Evolutionary conservation across 148 eudicot species (phyloP).

Genomic region (Fallopia convolvulus): DNA sequence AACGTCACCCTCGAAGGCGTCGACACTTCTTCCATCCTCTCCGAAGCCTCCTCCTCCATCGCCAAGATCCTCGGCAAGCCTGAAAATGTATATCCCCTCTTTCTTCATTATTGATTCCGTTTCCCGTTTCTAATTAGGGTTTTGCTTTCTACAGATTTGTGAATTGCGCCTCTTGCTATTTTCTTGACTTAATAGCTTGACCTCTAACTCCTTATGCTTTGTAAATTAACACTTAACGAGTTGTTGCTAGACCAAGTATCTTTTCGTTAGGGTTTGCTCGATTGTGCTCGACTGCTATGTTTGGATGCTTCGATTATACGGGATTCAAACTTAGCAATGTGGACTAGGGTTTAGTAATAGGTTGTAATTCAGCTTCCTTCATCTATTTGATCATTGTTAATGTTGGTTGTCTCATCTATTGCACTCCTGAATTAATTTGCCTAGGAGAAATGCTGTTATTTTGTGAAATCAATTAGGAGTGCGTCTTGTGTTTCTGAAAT

Average conservation of each 20-base stretch:
- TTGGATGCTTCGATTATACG: neutral
- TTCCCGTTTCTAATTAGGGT: constrained; percentile 4
- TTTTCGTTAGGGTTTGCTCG: neutral
- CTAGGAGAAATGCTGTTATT: neutral
- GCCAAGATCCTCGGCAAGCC: constrained; percentile 81
- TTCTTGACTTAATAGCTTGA: neutral
- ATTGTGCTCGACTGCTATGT: neutral
- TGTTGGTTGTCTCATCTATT: neutral
- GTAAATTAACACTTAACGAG: neutral
- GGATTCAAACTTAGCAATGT: neutral
- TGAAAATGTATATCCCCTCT: constrained; percentile 34
- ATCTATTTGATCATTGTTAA: neutral
- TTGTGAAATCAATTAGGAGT: neutral
- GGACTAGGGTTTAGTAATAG: neutral
- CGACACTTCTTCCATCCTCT: constrained; percentile 73
- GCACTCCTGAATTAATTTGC: neutral
- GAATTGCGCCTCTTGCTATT: neutral
- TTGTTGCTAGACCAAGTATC: neutral
- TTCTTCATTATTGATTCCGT: neutral
- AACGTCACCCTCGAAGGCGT: constrained; percentile 78
- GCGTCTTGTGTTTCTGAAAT: neutral
- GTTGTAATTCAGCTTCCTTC: neutral
- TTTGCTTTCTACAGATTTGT: neutral
- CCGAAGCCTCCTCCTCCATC: constrained; percentile 73
- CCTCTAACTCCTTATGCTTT: neutral